phyloP scores from a whole-genome alignment of 345 rosid species.

The Camelina hispida region DNA sequence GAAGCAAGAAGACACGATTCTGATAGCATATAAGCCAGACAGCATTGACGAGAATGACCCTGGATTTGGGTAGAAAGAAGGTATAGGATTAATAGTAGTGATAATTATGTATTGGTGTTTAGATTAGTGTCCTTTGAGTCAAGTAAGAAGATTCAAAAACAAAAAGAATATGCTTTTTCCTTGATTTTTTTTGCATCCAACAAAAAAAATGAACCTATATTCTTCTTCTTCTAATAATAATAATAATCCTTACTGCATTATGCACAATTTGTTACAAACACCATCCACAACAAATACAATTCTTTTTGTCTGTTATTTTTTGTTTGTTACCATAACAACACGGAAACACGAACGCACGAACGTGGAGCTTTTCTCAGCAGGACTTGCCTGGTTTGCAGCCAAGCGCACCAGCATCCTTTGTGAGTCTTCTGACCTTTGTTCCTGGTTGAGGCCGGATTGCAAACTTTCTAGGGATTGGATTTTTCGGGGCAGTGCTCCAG shows the following conservation, averaged over 20 bases:
- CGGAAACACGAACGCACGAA: conserved; percentile 8
- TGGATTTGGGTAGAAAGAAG: conserved; percentile 5
- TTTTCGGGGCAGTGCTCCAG: conserved; percentile 21
- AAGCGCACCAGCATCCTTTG: conserved; percentile 62
- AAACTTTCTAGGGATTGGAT: conserved; percentile 45
- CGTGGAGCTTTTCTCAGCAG: conserved; percentile 34
- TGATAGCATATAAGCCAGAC: background rate
- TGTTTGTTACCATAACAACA: conserved; percentile 31
- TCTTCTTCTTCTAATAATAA: conserved; percentile 14
- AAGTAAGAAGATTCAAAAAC: conserved; percentile 33
- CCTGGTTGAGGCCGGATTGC: conserved; percentile 55
- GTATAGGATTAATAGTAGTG: conserved; percentile 31
- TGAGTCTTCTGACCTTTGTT: conserved; percentile 46
- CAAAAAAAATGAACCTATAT: conserved; percentile 13
- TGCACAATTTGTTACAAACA: conserved; percentile 36
- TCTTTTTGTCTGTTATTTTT: background rate
- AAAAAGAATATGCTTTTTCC: conserved; percentile 10
- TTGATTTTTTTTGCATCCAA: conserved; percentile 5
- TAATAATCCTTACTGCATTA: conserved; percentile 29
- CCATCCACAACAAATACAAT: conserved; percentile 28
- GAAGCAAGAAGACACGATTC: conserved; percentile 6
- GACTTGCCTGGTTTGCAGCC: conserved; percentile 48
- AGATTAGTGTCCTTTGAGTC: conserved; percentile 16
- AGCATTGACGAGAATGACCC: conserved; percentile 1
- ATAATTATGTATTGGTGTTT: conserved; percentile 35